Evolutionary conservation across 106 monocot genomes (phyloP), one percentile per base, ranked within the genome.

Genomic region (Triglochin maritima): DNA sequence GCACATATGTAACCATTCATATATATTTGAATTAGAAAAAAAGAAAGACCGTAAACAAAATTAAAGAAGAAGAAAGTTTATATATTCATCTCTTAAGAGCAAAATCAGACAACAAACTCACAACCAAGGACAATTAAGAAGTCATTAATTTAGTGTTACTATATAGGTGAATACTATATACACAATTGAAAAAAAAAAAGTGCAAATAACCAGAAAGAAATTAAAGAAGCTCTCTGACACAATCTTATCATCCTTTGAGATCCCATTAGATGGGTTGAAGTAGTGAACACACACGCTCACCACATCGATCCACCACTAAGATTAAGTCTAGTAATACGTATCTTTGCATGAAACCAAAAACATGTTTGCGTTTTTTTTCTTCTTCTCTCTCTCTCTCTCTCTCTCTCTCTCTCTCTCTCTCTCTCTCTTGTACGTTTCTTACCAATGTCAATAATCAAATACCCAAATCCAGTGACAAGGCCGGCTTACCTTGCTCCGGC

Each of bases 391-490:
- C n/a, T n/a, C n/a, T n/a, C n/a, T n/a, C n/a, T n/a, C n/a, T n/a
- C n/a, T n/a, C n/a, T n/a, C n/a, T n/a, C n/a, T n/a, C n/a, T n/a
- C n/a, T n/a, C n/a, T n/a, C n/a, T n/a, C n/a, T n/a, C n/a, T n/a
- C n/a, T n/a, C n/a, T n/a, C n/a, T n/a, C n/a, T n/a, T n/a, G n/a
- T n/a, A 29, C 1, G 29, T 29, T 29, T 29, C 29, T 29, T 29
- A 0, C 29, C 29, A 29, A 29, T 29, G 29, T 29, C 29, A 29
- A 29, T 29, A 29, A 55, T 67, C 67, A 67, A 54, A 67, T 67
- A 53, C 44, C 67, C 67, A 67, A 67, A 67, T 67, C 67, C 67
- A 67, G 54, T 14, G 54, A 67, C 67, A 67, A 52, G 41, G 67
- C 43, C 29, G 29, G 67, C 52, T 67, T 51, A 9, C 54, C 67